Conservation (phyloP, 2,329 filamentous ascomycete genomes). For the Trichoderma koningii region DNA sequence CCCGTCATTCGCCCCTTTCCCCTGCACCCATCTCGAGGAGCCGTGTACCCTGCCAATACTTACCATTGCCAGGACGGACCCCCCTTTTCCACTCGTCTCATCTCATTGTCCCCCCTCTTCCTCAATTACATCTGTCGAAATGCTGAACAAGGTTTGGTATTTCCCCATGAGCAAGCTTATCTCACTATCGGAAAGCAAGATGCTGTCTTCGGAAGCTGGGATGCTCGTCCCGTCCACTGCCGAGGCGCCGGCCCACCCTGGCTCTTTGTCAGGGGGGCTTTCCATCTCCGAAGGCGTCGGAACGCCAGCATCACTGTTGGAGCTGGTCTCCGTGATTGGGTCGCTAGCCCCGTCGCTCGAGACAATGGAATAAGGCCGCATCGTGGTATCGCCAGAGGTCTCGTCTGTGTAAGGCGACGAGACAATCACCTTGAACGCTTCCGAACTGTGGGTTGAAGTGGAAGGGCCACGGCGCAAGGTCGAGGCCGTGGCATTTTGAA, state of each 20-base stretch:
- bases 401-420: constrained; percentile 18
- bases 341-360: constrained; percentile 44
- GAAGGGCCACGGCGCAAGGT: constrained; percentile 11
- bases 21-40: constrained; percentile 3
- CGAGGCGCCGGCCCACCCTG: constrained; percentile 35
- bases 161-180: constrained; percentile 42
- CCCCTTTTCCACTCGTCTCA: constrained; percentile 23
- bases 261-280: constrained; percentile 32
- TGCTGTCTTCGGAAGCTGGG: constrained; percentile 37
- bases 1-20: background rate
- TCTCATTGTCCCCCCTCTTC: constrained; percentile 42
- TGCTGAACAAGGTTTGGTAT: constrained; percentile 40
- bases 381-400: background rate
- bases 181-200: constrained; percentile 39
- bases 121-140: constrained; percentile 42
- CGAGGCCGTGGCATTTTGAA: constrained; percentile 33
- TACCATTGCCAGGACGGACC: background rate
- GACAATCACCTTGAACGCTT: constrained; percentile 25
- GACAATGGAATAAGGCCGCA: constrained; percentile 33
- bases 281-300: constrained; percentile 45
- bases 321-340: constrained; percentile 39
- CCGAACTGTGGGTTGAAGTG: constrained; percentile 11
- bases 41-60: constrained; percentile 1
- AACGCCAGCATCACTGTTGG: constrained; percentile 34
- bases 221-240: constrained; percentile 29